Conservation (phyloP, 768 basidiomycete species). For the Pleurotus djamor region DNA sequence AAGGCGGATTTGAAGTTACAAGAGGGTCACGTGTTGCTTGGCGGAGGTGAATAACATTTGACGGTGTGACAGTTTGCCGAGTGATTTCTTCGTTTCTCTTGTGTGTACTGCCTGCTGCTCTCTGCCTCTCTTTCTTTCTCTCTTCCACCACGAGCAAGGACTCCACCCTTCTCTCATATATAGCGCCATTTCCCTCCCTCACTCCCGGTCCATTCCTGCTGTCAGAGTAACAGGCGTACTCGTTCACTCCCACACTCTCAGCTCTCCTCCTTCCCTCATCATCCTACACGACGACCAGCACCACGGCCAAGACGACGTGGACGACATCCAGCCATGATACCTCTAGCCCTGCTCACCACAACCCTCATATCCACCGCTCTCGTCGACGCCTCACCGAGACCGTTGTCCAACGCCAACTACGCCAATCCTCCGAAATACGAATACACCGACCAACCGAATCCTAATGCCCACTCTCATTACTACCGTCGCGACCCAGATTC, state of each 20-base stretch:
- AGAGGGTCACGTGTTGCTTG: not conserved
- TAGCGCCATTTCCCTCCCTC: not conserved
- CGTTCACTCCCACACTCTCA: too few relatives aligned
- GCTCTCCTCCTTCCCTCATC: too few relatives aligned
- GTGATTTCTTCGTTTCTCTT: not conserved
- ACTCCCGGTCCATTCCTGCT: too few relatives aligned
- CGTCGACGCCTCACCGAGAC: constrained; percentile 3
- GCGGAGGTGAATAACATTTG: not conserved
- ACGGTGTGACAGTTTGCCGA: not conserved
- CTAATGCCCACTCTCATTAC: not conserved
- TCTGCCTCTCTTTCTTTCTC: not conserved
- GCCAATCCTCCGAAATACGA: not conserved
- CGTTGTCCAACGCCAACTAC: not conserved
- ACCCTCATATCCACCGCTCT: not conserved
- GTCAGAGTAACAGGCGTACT: too few relatives aligned
- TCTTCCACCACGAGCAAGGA: not conserved
- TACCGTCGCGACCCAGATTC: not conserved
- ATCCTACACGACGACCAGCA: not conserved
- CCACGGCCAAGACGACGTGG: too few relatives aligned
- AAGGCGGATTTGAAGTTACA: not conserved
- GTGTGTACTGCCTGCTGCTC: not conserved
- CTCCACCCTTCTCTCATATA: not conserved
- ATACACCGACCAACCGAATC: not conserved
- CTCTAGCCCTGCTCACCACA: not conserved
- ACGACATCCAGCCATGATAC: not conserved